Conservation (phyloP, 2,329 filamentous ascomycete genomes). For the Didymella exigua region DNA sequence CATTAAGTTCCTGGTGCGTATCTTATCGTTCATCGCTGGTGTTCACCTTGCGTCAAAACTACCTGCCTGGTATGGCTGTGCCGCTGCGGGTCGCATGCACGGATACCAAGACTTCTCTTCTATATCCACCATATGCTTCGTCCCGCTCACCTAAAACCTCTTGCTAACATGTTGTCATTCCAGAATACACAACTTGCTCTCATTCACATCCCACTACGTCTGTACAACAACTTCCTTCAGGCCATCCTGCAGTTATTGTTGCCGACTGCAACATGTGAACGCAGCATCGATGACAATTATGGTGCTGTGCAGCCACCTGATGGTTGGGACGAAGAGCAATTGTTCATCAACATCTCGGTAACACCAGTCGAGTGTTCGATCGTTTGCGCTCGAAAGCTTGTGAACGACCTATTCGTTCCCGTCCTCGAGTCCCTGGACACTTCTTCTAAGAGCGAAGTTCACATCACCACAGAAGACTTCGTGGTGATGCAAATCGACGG, state of each 20-base stretch:
- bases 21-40: conserved; percentile 27
- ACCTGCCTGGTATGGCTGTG: conserved; percentile 32
- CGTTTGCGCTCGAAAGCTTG: conserved; percentile 80
- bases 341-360: conserved; percentile 91
- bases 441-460: conserved; percentile 56
- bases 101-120: conserved; percentile 32
- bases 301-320: conserved; percentile 44
- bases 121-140: conserved; percentile 25
- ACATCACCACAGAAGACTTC: conserved; percentile 82
- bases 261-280: conserved; percentile 57
- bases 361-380: conserved; percentile 92
- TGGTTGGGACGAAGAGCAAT: conserved; percentile 63
- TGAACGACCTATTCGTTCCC: conserved; percentile 75
- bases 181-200: conserved; percentile 87
- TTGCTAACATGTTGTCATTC: conserved; percentile 46
- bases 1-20: conserved; percentile 56
- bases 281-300: conserved; percentile 30
- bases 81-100: conserved; percentile 37
- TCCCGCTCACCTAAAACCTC: not conserved
- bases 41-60: conserved; percentile 24
- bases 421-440: conserved; percentile 67
- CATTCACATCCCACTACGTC: conserved; percentile 83
- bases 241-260: conserved; percentile 85
- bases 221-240: conserved; percentile 80
- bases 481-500: conserved; percentile 88